Evolutionary conservation across 495 filamentous ascomycete genomes (phyloP), one percentile per base, ranked within the genome.

Genomic region (Penicillium roqueforti): DNA sequence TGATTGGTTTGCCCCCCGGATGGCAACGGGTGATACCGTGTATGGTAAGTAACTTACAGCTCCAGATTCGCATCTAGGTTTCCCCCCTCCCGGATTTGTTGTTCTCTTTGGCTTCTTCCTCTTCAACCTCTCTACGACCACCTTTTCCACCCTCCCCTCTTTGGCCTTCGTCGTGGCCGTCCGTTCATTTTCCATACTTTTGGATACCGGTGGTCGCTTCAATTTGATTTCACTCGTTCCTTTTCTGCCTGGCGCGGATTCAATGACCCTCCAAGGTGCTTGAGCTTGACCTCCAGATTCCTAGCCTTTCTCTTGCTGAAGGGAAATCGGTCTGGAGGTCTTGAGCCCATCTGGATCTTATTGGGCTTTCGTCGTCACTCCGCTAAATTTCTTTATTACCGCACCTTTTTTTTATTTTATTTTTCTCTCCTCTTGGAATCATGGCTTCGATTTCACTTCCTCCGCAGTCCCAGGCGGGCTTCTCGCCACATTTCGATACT

Each of bases 371-470:
- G 36, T 52, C 47, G 25, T 47, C 49, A 51, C 26, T 40, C 36
- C 41, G 50, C 42, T 53, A 47, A 37, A 47, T 50, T 58, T 29
- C 37, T 39, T 55, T 51, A 41, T 53, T 43, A 9, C 29, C 36
- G 28, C 32, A 38, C n/a, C n/a, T 2, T 39, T 39, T 51, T 57
- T 22, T 31, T 39, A 32, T 39, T 48, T 42, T 36, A 56, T 36
- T 52, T 49, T 41, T 14, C 50, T 48, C 36, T 56, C 57, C 47
- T 56, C 56, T 61, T n/a, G n/a, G n/a, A 57, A 58, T 45, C 31
- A 76, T 76, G 73, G 68, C 73, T 53, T 76, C 73, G 7, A 68
- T 74, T 54, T 76, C 71, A 39, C 61, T 76, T n/a, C 71, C 70
- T 52, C 62, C 63, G 51, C 69, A 66, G 52, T 60, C 66, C 29